Conservation (phyloP, 345 rosid genomes). For the Cardamine resedifolia region DNA sequence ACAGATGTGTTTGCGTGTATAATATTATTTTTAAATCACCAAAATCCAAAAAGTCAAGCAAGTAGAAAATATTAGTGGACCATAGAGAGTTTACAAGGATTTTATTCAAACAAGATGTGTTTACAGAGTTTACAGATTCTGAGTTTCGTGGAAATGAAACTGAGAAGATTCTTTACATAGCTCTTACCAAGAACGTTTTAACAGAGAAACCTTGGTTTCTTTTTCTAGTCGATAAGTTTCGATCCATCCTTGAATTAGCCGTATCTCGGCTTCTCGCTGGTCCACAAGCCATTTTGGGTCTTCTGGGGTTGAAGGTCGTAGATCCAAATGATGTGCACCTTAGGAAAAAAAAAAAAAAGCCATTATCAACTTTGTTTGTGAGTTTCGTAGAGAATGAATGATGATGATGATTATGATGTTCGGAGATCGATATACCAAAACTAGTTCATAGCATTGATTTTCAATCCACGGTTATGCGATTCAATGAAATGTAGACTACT, state of each 20-base stretch:
- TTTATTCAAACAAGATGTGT: slow-evolving; percentile 11
- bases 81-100: slow-evolving; percentile 7
- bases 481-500: not conserved
- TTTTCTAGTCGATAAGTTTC: slow-evolving; percentile 41
- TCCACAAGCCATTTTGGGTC: slow-evolving; percentile 85
- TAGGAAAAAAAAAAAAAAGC: not conserved
- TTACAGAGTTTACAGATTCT: slow-evolving; percentile 6
- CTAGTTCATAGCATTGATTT: not conserved
- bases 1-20: slow-evolving; percentile 28
- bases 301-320: slow-evolving; percentile 64
- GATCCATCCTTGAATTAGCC: slow-evolving; percentile 75
- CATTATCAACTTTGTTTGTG: not conserved
- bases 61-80: not conserved
- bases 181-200: slow-evolving; percentile 32
- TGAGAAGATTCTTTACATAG: not conserved
- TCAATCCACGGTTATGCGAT: not conserved
- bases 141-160: not conserved
- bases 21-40: not conserved
- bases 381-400: not conserved
- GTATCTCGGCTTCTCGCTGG: slow-evolving; percentile 68
- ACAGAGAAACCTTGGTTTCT: slow-evolving; percentile 39
- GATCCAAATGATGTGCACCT: slow-evolving; percentile 92
- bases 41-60: not conserved
- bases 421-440: not conserved
- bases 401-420: not conserved